These are phyloP conservation scores for Paraphysoderma sedebokerense DNA, from an alignment of 371 early-diverging fungal species.

Conservation along the genomic window DNA sequence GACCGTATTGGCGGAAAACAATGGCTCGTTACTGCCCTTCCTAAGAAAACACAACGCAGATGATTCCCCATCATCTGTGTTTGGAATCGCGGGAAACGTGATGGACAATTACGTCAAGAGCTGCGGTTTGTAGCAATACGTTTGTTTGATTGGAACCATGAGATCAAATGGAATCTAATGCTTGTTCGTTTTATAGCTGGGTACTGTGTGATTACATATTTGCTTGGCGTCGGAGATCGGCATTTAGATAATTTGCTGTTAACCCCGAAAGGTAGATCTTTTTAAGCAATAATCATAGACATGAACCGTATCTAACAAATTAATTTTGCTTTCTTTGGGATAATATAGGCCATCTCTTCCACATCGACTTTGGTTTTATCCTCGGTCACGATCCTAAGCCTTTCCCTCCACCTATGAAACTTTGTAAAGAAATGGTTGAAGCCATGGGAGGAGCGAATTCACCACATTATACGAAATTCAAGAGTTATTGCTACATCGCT, in stretches of 20 bases:
- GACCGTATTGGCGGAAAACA: conserved; percentile 67
- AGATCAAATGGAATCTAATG: neutral
- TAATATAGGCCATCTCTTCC: conserved; percentile 65
- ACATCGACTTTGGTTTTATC: conserved; percentile 97
- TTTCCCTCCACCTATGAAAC: conserved; percentile 96
- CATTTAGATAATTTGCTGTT: conserved; percentile 92
- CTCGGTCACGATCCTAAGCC: conserved; percentile 96
- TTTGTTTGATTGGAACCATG: neutral
- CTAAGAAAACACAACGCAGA: conserved; percentile 43
- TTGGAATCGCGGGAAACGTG: conserved; percentile 46
- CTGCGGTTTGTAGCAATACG: conserved; percentile 43
- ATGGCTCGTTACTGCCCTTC: conserved; percentile 60
- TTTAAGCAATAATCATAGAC: neutral
- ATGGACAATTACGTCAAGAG: conserved; percentile 91
- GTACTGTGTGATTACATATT: conserved; percentile 93
- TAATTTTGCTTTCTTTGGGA: neutral
- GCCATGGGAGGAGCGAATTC: conserved; percentile 88
- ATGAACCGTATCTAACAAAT: neutral
- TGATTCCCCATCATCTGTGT: conserved; percentile 32
- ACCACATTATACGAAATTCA: conserved; percentile 64
- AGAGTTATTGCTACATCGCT: conserved; percentile 77
- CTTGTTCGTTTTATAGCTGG: conserved; percentile 42
- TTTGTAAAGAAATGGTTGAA: conserved; percentile 97
- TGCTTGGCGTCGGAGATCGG: conserved; percentile 98
- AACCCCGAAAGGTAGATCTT: conserved; percentile 49